Base-by-base conservation (phyloP, 768 basidiomycete genomes). In the Termitomyces titanicus region DNA sequence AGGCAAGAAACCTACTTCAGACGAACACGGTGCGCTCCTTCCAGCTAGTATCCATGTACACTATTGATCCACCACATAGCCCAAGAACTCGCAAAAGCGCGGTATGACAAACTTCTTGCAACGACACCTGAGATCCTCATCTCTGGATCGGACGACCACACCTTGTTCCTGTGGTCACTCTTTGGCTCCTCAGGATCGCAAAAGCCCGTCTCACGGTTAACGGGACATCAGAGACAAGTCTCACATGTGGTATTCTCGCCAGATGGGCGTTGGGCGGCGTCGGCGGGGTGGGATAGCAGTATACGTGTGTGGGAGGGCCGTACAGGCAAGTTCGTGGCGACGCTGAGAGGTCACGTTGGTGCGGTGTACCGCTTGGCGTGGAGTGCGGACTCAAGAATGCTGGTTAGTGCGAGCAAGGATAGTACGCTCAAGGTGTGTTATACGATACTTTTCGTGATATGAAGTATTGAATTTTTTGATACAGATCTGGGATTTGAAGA, bases 121-220 rank as follows among this genome's bases (percentile, higher is more conserved):
- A 78, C 73, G 3, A 78, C 77, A 2, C 87, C 92, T 11, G 95
- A 98, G 69, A 77, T 92, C 4, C 76, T 96, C 60, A 96, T 98
- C 68, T 93, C 94, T 5, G 95, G 94, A 20, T 98, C 95, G 3
- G 95, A 99, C 68, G 96, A 99, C 69, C 96, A 98, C 70, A 99
- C 96, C 0, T 84, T 98, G 47, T 98, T 95, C 81, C 81, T 99
- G 12, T 98, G 94, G 96, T 89, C 92, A 18, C 75, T 77, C 50
- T 70, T 67, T 25, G 34, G 34, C 5, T 37, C 47, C 7, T 25
- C 47, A 6, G 25, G 46, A 73, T 65, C 3, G 52, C 65, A 20
- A 70, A 79, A 78, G 59, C 77, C 81, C 51, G 53, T 78, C 17
- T 81, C 91, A 8, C 80, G 96, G 15, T 74, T 98, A 17, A 94